phyloP scores from a whole-genome alignment of 2,329 filamentous ascomycete genomes.

The Berkeleyomyces basicola region DNA sequence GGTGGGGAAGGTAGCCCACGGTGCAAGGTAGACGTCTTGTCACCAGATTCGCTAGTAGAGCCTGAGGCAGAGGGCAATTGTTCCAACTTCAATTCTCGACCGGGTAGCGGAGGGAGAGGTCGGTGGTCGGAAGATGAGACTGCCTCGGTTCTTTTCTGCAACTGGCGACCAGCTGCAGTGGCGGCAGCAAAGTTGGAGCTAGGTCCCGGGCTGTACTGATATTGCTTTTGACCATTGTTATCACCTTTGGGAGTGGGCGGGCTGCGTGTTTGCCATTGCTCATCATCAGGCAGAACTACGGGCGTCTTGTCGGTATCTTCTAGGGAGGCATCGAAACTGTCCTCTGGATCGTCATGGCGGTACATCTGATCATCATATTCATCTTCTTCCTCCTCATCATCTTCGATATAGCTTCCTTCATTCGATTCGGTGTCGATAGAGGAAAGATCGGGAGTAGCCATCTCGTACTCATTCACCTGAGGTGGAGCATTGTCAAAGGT shows the following conservation, averaged over 20 bases:
- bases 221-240: constrained; percentile 46
- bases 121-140: constrained; percentile 61
- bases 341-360: constrained; percentile 35
- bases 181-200: constrained; percentile 26
- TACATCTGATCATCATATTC: constrained; percentile 49
- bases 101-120: constrained; percentile 74
- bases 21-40: constrained; percentile 50
- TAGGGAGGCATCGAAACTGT: constrained; percentile 89
- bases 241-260: constrained; percentile 21
- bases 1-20: constrained; percentile 60
- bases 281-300: constrained; percentile 85
- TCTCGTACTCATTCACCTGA: constrained; percentile 93
- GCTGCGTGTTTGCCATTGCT: constrained; percentile 46
- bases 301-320: constrained; percentile 96
- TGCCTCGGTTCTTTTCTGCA: constrained; percentile 52
- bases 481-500: constrained; percentile 91
- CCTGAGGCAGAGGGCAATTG: constrained; percentile 17
- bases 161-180: constrained; percentile 33
- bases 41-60: constrained; percentile 30
- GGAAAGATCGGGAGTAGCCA: constrained; percentile 92
- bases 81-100: constrained; percentile 22
- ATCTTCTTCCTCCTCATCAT: constrained; percentile 57
- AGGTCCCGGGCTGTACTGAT: constrained; percentile 49
- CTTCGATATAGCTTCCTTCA: constrained; percentile 82
- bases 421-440: constrained; percentile 78